Evolutionary conservation across 768 basidiomycete species (phyloP).

Genomic region (Russula ochroleuca): DNA sequence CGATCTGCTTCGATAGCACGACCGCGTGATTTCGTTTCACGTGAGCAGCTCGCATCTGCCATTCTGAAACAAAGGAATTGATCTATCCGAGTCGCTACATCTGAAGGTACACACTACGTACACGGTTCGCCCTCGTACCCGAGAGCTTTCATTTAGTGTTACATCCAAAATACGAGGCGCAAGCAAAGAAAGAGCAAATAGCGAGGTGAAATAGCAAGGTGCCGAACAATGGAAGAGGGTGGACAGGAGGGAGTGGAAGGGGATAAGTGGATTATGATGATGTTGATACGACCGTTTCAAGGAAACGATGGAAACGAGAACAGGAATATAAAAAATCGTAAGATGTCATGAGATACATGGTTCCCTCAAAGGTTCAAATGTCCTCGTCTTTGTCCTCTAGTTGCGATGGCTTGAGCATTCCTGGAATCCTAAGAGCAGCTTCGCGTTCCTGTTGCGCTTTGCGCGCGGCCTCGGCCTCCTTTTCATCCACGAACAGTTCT

Average conservation of each 20-base stretch:
- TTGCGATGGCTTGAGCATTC: slow-evolving; percentile 94
- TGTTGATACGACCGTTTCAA: slow-evolving; percentile 16
- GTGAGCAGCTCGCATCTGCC: not conserved
- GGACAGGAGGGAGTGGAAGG: slow-evolving; percentile 5
- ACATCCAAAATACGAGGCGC: slow-evolving; percentile 24
- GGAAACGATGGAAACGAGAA: slow-evolving; percentile 20
- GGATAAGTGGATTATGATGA: slow-evolving; percentile 19
- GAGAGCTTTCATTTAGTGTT: slow-evolving; percentile 24
- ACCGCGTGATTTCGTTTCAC: not conserved
- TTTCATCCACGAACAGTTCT: slow-evolving; percentile 91
- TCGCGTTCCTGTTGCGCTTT: slow-evolving; percentile 82
- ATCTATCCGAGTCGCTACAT: slow-evolving; percentile 22
- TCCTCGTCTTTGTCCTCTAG: slow-evolving; percentile 92
- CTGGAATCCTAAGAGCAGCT: slow-evolving; percentile 91
- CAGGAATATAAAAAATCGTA: slow-evolving; percentile 19
- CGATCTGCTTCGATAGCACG: not conserved
- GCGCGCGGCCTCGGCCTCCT: slow-evolving; percentile 76
- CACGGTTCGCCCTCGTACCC: slow-evolving; percentile 26
- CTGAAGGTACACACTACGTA: slow-evolving; percentile 32
- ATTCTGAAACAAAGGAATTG: not conserved
- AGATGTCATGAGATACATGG: slow-evolving; percentile 23
- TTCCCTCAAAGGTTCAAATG: slow-evolving; percentile 43
- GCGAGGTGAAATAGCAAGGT: slow-evolving; percentile 22
- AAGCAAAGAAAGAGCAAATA: slow-evolving; percentile 26
- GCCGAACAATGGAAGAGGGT: slow-evolving; percentile 13